Evolutionary conservation across 257 asterid species (phyloP).

Genomic region (Schizonepeta tenuifolia): DNA sequence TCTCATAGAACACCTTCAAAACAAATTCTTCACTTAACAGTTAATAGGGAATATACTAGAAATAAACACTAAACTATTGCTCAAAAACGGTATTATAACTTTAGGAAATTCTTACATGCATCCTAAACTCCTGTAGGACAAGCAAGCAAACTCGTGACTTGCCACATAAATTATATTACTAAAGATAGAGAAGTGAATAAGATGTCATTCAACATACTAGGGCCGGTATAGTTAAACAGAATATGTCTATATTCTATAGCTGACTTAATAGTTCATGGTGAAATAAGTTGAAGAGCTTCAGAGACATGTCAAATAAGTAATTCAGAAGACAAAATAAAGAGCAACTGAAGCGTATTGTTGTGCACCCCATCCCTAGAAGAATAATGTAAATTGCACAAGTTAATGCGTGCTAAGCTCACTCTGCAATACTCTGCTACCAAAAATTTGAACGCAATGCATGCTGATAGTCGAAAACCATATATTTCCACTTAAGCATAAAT

Average conservation of each 20-base stretch:
- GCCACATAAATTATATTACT: neutral
- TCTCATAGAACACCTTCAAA: constrained; percentile 16
- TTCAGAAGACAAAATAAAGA: neutral
- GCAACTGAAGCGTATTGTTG: neutral
- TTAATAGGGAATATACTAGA: neutral
- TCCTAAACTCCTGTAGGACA: neutral
- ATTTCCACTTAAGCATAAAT: constrained; percentile 8
- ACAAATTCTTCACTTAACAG: constrained; percentile 1
- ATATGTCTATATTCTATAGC: neutral
- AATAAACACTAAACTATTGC: neutral
- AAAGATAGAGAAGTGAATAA: neutral
- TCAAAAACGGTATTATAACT: neutral
- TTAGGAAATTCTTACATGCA: constrained; percentile 9
- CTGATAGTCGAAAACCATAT: neutral
- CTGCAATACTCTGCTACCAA: neutral
- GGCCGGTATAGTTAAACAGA: neutral
- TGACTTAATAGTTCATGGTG: neutral
- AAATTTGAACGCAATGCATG: neutral
- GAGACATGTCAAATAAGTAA: neutral
- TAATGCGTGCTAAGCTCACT: constrained; percentile 9
- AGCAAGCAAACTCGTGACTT: neutral
- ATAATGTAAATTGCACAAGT: neutral
- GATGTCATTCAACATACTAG: neutral
- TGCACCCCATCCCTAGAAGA: neutral
- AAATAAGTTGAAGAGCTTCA: neutral